Percentiles rank a stretch among this genome's conserved stretches.
Conservation (phyloP, 2,329 filamentous ascomycete species). For the Fusarium succisae region DNA sequence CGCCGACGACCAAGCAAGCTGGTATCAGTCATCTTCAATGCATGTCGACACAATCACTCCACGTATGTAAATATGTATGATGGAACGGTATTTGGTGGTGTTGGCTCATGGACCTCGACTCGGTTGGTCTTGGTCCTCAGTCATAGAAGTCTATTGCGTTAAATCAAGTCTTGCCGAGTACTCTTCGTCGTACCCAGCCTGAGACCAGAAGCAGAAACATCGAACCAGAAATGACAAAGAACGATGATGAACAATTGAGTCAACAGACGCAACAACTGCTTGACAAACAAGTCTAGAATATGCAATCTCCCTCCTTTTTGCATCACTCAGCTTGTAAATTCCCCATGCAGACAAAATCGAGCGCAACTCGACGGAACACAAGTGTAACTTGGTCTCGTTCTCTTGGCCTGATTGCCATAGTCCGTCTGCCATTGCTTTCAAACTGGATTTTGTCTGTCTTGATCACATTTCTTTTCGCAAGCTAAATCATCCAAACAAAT, state of each 20-base stretch:
- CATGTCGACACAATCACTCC: conserved; percentile 22
- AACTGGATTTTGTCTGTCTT: conserved; percentile 12
- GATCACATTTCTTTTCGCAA: conserved; percentile 14
- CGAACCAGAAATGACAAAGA: conserved; percentile 20
- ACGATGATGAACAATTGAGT: conserved; percentile 23
- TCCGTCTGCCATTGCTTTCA: conserved; percentile 16
- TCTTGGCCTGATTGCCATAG: conserved; percentile 6
- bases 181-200: conserved; percentile 18
- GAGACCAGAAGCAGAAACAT: conserved; percentile 24
- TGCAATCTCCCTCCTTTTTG: conserved; percentile 1
- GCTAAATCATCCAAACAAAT: conserved; percentile 4
- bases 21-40: neutral
- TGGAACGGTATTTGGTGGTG: conserved; percentile 24
- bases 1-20: neutral
- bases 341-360: neutral
- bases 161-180: conserved; percentile 12
- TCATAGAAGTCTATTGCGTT: conserved; percentile 42
- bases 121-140: conserved; percentile 38
- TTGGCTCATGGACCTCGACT: conserved; percentile 40
- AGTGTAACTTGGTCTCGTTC: neutral
- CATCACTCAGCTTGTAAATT: conserved; percentile 23
- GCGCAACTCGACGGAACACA: neutral
- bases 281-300: conserved; percentile 36
- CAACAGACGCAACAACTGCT: conserved; percentile 17
- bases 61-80: conserved; percentile 2